Percentiles rank a stretch among this genome's conserved stretches.
These are phyloP conservation scores for Phoma sp. DNA, from an alignment of 2,329 filamentous ascomycete species.

Conservation along the genomic window DNA sequence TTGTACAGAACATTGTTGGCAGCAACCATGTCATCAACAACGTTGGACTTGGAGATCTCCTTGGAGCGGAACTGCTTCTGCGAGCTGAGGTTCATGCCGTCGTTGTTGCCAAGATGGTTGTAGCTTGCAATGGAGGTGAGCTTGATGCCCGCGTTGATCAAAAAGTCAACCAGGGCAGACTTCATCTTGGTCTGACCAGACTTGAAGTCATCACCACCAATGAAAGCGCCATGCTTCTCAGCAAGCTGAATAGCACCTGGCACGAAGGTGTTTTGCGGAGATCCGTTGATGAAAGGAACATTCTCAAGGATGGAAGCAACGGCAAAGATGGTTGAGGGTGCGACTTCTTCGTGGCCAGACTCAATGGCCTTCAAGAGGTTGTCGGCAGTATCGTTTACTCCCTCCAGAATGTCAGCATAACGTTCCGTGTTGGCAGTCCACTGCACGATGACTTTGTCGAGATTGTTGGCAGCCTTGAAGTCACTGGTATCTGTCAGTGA, in stretches of 20 bases:
- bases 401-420: constrained; percentile 84
- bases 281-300: constrained; percentile 97
- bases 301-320: constrained; percentile 92
- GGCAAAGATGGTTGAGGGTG: constrained; percentile 94
- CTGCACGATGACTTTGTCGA: constrained; percentile 96
- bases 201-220: constrained; percentile 99
- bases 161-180: constrained; percentile 95
- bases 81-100: constrained; percentile 97
- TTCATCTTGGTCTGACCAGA: constrained; percentile 99
- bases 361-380: constrained; percentile 91
- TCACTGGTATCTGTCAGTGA: constrained; percentile 57
- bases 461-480: constrained; percentile 83
- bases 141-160: constrained; percentile 99
- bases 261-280: constrained; percentile 98
- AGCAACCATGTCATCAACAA: constrained; percentile 99
- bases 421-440: constrained; percentile 99
- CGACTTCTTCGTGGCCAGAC: constrained; percentile 85
- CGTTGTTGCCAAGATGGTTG: constrained; percentile 99
- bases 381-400: constrained; percentile 95
- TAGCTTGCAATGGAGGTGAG: constrained; percentile 98
- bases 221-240: constrained; percentile 85
- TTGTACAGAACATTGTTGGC: constrained; percentile 92
- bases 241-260: constrained; percentile 90
- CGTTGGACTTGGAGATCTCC: constrained; percentile 99
- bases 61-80: constrained; percentile 99